Evolutionary conservation across 345 rosid species (phyloP), one percentile per base, ranked within the genome.

Genomic region (Euphorbia peplus): DNA sequence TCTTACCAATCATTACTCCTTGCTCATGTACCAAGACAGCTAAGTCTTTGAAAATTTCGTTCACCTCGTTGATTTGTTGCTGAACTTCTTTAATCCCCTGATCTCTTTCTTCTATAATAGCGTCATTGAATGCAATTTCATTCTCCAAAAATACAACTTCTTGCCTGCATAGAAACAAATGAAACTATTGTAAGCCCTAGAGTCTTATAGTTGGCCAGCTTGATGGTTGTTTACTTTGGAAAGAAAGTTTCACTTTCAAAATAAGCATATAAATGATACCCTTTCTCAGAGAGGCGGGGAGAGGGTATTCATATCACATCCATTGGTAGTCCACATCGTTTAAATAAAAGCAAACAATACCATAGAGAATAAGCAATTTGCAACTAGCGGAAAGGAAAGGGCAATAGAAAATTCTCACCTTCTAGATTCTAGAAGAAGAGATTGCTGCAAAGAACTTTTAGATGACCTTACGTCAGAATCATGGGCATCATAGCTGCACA

Each of bases 21-120:
- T 89, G 91, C 64, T 80, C 85, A 54, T 77, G 84, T 35, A 85
- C 90, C 71, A 86, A 68, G 54, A 79, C 78, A 65, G 87, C 91
- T 64, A 86, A 77, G 75, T 89, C 95, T 85, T 86, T 89, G 72
- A 89, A 89, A 30, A 89, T 89, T 64, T 86, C 91, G 75, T 85
- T 89, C 59, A 89, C 95, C 70, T 86, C 90, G 35, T 83, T 72
- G 66, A 86, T 89, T 74, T 86, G 91, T 52, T 83, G 80, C 75
- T 86, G 90, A 64, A 89, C 76, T 75, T 86, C 95, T 82, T 83
- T 78, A 65, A 86, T 89, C 29, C 91, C 95, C 68, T 86, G 95
- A 60, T 89, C 90, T 73, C 91, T 71, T 81, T 89, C 95, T 81
- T 85, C 90, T 44, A 89, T 89, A 18, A 86, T 75, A 54, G 88